Conservation (phyloP, 495 filamentous ascomycete genomes). For the Viridothelium virens region DNA sequence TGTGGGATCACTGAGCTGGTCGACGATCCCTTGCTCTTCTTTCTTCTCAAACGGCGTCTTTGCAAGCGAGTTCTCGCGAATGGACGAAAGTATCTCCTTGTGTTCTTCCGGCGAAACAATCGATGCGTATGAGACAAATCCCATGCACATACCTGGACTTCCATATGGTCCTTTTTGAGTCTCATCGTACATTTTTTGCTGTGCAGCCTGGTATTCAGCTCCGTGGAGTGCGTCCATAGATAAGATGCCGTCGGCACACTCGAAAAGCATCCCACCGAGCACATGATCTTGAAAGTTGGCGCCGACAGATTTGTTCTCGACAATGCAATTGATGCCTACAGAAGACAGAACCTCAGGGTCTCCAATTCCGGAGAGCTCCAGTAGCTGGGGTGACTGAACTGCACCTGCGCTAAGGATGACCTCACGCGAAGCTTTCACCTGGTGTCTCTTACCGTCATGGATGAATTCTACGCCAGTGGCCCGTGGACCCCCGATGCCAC, state of each 20-base stretch:
- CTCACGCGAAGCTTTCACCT: constrained; percentile 22
- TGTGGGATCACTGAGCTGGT: constrained; percentile 22
- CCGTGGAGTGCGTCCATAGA: constrained; percentile 23
- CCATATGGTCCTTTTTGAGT: constrained; percentile 27
- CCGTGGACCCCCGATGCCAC: constrained; percentile 20
- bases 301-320: constrained; percentile 23
- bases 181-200: constrained; percentile 27
- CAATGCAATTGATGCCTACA: constrained; percentile 21
- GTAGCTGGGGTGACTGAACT: constrained; percentile 26
- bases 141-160: constrained; percentile 31
- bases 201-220: constrained; percentile 22
- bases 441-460: constrained; percentile 28
- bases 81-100: constrained; percentile 25
- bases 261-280: constrained; percentile 24
- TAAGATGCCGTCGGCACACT: constrained; percentile 18
- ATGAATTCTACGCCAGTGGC: constrained; percentile 41
- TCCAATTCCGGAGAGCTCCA: constrained; percentile 33
- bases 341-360: constrained; percentile 20
- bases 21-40: constrained; percentile 25
- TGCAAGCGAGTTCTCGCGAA: constrained; percentile 26
- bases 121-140: constrained; percentile 27
- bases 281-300: constrained; percentile 30
- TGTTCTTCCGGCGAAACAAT: constrained; percentile 23
- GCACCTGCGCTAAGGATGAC: constrained; percentile 27
- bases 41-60: constrained; percentile 29